A percentile compares a stretch with the other conserved stretches of the same genome.
Conservation (phyloP, 305 asterid species). For the Ajuga reptans region DNA sequence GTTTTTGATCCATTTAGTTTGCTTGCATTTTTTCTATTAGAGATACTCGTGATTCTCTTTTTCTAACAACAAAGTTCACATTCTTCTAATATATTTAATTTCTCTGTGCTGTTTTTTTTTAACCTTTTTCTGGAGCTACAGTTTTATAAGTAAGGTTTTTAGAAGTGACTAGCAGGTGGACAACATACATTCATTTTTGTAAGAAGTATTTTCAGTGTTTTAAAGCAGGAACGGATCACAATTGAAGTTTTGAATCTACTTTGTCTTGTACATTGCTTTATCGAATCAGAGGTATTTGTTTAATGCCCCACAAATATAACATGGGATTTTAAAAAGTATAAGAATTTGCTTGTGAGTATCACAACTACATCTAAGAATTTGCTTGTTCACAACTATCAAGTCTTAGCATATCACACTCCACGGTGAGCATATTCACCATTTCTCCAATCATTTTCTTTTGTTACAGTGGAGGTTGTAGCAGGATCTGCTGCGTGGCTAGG, state of each 20-base stretch:
- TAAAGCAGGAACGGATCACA: not conserved
- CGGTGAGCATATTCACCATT: not conserved
- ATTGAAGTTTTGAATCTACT: not conserved
- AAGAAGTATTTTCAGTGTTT: not conserved
- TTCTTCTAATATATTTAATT: not conserved
- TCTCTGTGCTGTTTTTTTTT: not conserved
- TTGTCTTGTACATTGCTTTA: not conserved
- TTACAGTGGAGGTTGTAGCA: constrained; percentile 74
- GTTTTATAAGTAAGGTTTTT: not conserved
- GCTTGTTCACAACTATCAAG: too few species aligned
- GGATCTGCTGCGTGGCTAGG: constrained; percentile 99
- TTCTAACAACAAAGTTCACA: not conserved
- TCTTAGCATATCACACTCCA: constrained; percentile 13
- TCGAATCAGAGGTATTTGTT: not conserved
- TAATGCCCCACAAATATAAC: not conserved
- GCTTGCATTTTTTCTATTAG: not conserved
- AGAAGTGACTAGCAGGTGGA: not conserved
- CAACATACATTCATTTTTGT: not conserved
- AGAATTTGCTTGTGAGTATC: not conserved
- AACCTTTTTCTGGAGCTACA: constrained; percentile 7
- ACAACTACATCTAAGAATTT: not conserved
- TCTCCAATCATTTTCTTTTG: constrained; percentile 31
- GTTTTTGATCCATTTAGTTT: constrained; percentile 7
- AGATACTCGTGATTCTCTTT: not conserved
- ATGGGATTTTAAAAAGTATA: not conserved